phyloP scores from a whole-genome alignment of 2,329 filamentous ascomycete genomes.

The Pseudogymnoascus sp. region DNA sequence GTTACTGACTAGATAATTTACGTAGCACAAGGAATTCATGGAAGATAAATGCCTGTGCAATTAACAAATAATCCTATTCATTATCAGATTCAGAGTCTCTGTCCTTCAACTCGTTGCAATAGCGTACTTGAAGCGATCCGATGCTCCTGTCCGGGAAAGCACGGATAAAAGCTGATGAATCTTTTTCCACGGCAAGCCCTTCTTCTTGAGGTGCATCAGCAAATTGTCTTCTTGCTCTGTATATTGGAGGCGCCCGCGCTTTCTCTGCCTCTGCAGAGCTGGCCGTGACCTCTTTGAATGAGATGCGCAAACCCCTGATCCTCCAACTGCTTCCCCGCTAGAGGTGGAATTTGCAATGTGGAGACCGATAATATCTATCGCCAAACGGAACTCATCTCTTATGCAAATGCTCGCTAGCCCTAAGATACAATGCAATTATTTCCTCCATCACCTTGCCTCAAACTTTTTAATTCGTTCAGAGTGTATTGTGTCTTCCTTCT shows the following conservation, averaged over 20 bases:
- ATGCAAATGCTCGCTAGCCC: not conserved
- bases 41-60: no score
- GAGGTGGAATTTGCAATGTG: no score
- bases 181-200: not conserved
- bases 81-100: no score
- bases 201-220: not conserved
- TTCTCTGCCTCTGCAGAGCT: no score
- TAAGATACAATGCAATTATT: slow-evolving; percentile 5
- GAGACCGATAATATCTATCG: not conserved
- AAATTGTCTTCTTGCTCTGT: not conserved
- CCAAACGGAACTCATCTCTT: not conserved
- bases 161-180: not conserved
- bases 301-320: no score
- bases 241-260: not conserved
- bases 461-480: slow-evolving; percentile 14
- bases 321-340: no score
- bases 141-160: not conserved
- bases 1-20: no score
- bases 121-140: no score
- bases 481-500: slow-evolving; percentile 16
- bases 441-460: slow-evolving; percentile 9
- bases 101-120: no score
- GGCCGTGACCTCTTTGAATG: no score
- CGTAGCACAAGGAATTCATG: no score
- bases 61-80: slow-evolving; percentile 19